Evolutionary conservation across 2,329 filamentous ascomycete species (phyloP).

Genomic region (Talaromyces sp.): DNA sequence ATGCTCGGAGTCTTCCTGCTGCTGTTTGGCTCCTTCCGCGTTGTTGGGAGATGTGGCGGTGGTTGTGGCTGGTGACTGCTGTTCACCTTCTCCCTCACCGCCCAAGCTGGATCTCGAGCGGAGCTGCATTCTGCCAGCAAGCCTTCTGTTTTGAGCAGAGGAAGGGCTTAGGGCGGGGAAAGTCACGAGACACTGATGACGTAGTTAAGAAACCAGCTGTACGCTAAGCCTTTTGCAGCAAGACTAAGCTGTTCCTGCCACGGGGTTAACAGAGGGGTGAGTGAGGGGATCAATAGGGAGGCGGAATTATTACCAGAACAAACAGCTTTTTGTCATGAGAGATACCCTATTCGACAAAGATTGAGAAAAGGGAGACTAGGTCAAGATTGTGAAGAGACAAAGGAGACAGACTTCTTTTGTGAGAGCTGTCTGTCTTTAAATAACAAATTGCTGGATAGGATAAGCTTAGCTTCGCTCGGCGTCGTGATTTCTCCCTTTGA

Average conservation of each 20-base stretch:
- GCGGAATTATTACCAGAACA: not conserved
- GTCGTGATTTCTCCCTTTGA: not conserved
- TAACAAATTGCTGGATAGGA: not conserved
- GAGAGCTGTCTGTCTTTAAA: not conserved
- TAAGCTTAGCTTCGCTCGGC: slow-evolving; percentile 7
- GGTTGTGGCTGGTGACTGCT: slow-evolving; percentile 11
- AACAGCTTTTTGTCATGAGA: not conserved
- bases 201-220: not conserved
- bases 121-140: not conserved
- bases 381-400: not conserved
- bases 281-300: not conserved
- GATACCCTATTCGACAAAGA: not conserved
- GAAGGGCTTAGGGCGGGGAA: slow-evolving; percentile 12
- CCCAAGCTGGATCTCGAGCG: not conserved
- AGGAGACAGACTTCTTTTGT: not conserved
- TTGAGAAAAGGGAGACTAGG: not conserved
- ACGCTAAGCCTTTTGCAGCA: slow-evolving; percentile 6
- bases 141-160: not conserved
- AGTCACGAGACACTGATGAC: slow-evolving; percentile 4
- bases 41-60: slow-evolving; percentile 6
- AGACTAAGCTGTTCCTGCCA: slow-evolving; percentile 12
- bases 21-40: not conserved
- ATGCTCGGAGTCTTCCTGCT: not conserved
- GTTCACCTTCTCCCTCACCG: not conserved
- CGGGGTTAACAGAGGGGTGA: slow-evolving; percentile 9